phyloP scores from a whole-genome alignment of 1,284 basidiomycete genomes.

The Fomitopsis betulina region DNA sequence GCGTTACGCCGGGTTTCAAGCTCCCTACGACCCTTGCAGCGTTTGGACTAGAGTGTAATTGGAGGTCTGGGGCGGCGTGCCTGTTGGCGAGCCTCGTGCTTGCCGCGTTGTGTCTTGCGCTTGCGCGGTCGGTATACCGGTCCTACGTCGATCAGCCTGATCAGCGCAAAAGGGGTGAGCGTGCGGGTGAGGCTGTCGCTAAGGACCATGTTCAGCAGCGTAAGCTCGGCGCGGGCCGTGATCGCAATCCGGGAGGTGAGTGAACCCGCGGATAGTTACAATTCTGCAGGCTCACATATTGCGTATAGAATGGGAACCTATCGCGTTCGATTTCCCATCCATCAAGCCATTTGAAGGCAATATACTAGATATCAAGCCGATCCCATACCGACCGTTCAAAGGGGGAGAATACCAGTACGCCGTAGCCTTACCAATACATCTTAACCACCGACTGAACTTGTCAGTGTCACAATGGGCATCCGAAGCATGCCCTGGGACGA shows the following conservation, averaged over 20 bases:
- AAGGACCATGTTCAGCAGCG: background rate
- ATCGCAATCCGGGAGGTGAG: constrained; percentile 8
- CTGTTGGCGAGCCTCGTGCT: background rate
- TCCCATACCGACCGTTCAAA: constrained; percentile 60
- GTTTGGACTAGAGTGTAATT: background rate
- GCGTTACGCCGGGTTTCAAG: background rate
- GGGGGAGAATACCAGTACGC: constrained; percentile 61
- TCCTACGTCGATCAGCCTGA: background rate
- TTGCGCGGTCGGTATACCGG: background rate
- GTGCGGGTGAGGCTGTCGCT: background rate
- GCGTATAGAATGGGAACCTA: constrained; percentile 21
- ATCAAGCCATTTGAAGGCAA: constrained; percentile 37
- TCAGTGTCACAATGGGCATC: constrained; percentile 70
- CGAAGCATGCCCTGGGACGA: constrained; percentile 61
- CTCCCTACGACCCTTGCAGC: too few relatives aligned
- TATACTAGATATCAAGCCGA: constrained; percentile 43
- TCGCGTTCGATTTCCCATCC: constrained; percentile 45
- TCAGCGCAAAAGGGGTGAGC: background rate
- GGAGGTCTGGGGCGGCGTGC: background rate
- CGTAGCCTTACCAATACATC: background rate
- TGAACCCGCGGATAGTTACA: too few relatives aligned
- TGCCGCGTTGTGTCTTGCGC: background rate
- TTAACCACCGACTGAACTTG: background rate
- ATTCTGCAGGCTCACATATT: background rate
- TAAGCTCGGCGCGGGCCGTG: background rate